These are phyloP conservation scores for Vaccinium corymbosum DNA, from an alignment of 148 eudicot genomes.

Conservation along the genomic window DNA sequence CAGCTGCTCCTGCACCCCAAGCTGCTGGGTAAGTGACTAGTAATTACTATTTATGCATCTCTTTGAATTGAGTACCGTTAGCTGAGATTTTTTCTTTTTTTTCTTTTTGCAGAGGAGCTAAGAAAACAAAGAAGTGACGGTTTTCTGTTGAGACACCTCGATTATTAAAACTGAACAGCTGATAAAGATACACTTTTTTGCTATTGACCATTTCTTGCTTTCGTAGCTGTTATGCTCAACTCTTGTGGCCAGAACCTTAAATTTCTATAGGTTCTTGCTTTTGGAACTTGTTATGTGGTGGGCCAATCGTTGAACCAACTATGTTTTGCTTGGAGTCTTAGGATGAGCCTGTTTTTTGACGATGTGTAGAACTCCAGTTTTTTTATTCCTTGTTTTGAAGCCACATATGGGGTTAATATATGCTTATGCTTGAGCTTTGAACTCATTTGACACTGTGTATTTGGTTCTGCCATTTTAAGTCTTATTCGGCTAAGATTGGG, in stretches of 20 bases:
- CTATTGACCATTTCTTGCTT: background rate
- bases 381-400: background rate
- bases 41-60: no score
- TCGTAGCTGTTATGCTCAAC: background rate
- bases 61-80: no score
- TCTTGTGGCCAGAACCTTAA: background rate
- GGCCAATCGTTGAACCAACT: background rate
- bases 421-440: background rate
- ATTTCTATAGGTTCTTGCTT: background rate
- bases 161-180: background rate
- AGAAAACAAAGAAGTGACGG: conserved; percentile 49
- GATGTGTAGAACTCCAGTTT: background rate
- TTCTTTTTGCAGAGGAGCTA: conserved; percentile 32
- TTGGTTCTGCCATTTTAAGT: no score
- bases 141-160: background rate
- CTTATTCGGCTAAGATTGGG: no score
- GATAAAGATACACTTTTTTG: background rate
- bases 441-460: no score
- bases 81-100: background rate
- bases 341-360: conserved; percentile 1
- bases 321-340: background rate
- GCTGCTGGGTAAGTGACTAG: conserved; percentile 34
- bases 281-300: background rate
- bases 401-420: background rate
- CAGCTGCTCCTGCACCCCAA: conserved; percentile 39